phyloP scores from a whole-genome alignment of 306 rosid genomes.

The Acacia melanoxylon region DNA sequence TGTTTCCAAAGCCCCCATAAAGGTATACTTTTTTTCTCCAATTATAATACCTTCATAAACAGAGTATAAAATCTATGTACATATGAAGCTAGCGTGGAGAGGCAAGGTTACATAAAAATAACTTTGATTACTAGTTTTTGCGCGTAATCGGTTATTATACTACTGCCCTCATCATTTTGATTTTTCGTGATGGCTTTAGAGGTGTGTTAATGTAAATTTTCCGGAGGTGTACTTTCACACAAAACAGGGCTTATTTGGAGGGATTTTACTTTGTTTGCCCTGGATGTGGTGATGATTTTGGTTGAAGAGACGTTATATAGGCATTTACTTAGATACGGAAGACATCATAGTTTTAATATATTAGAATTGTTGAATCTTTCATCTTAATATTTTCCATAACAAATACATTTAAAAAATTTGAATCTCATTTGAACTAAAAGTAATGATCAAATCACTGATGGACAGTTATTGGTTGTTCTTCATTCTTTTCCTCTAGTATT shows the following conservation, averaged over 20 bases:
- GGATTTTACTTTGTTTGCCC: not conserved
- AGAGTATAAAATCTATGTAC: not conserved
- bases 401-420: slow-evolving; percentile 1
- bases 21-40: slow-evolving; percentile 11
- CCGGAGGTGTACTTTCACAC: not conserved
- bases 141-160: no score
- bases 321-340: no score
- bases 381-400: slow-evolving; percentile 10
- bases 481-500: slow-evolving; percentile 19
- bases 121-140: no score
- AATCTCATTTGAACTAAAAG: not conserved
- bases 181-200: not conserved
- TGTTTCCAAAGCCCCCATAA: not conserved
- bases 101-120: slow-evolving; percentile 21
- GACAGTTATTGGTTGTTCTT: slow-evolving; percentile 15
- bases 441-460: not conserved
- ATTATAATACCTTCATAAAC: not conserved
- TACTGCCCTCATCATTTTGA: not conserved
- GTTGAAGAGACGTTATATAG: no score
- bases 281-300: not conserved
- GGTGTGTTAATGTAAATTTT: not conserved
- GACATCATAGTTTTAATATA: no score
- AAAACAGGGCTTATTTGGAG: not conserved
- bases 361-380: slow-evolving; percentile 13
- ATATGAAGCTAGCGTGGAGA: not conserved